Base-by-base conservation (phyloP, 2,329 filamentous ascomycete species). In the Apiospora rasikravindrae region DNA sequence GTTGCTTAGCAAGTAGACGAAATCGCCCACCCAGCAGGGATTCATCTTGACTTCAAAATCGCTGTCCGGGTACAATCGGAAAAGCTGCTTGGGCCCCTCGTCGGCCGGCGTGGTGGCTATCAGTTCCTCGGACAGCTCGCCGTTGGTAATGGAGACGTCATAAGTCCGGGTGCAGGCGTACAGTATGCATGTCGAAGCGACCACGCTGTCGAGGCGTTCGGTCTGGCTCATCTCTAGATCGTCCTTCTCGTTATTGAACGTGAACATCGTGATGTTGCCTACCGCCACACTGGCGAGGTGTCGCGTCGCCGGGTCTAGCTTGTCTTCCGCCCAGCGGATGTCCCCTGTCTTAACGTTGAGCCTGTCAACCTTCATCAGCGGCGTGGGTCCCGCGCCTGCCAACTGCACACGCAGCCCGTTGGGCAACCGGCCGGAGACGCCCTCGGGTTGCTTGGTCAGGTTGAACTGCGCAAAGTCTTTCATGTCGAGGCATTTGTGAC, bases 91-190 rank as follows among this genome's bases (percentile, higher is more conserved):
- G 7, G 19, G 22, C 45, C 53, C 16, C 29, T 10, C 8, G 6
- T 2, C 10, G 7, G 53, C 53, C 16, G 53, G 29, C 19, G 53
- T 11, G 14, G 53, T 37, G 2, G 22, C 68, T 33, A 57, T 42
- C 26, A 24, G 22, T 2, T 37, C 8, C 47, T 69, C 68, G 47
- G n/a, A 16, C 0, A 69, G 68, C 44, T 22, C 5, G 22, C 68
- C 68, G 47, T 69, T 57, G 47, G 44, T 22, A 7, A 69, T 26
- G 29, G 68, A 51, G 6, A 53, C 68, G 22, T 24, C 8, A 11
- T 57, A 69, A 4, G 68, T 69, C 13, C 68, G 68, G 29, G 47
- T n/a, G 68, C 68, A 69, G 29, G 68, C 33, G 29, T 69, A 69
- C 13, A 69, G 45, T 47, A 69, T 24, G 68, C 68, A 69, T 7